Conservation (phyloP, 148 eudicot genomes). For the Bassia scoparia region DNA sequence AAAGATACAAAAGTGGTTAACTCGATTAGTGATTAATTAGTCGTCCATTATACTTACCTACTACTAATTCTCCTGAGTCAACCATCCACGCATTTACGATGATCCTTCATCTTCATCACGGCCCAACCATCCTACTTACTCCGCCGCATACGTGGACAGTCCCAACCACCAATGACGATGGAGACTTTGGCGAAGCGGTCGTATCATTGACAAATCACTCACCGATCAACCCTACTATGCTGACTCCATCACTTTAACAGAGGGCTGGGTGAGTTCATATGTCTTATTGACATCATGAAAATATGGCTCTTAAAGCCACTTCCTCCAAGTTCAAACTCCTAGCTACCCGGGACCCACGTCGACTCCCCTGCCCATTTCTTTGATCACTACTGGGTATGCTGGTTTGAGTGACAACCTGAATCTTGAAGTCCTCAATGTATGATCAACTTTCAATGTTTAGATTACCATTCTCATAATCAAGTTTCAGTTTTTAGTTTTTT, state of each 20-base stretch:
- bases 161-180: constrained; percentile 26
- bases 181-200: constrained; percentile 53
- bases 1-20: no score
- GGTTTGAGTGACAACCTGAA: constrained; percentile 84
- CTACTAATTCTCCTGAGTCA: no score
- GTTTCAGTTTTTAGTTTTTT: no score
- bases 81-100: no score
- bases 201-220: constrained; percentile 77
- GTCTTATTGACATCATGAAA: constrained; percentile 56
- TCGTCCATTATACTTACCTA: no score
- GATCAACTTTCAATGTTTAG: no score
- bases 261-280: constrained; percentile 61
- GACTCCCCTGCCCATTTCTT: constrained; percentile 78
- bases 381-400: constrained; percentile 65
- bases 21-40: no score
- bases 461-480: no score
- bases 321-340: constrained; percentile 73
- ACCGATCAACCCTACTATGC: constrained; percentile 58
- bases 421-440: constrained; percentile 64
- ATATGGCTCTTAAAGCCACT: constrained; percentile 85
- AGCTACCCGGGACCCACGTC: constrained; percentile 76
- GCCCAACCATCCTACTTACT: constrained; percentile 11
- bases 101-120: neutral
- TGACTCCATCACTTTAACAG: constrained; percentile 34
- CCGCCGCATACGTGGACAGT: neutral